phyloP scores from a whole-genome alignment of 768 basidiomycete species.

The Boletus rubescentipes region DNA sequence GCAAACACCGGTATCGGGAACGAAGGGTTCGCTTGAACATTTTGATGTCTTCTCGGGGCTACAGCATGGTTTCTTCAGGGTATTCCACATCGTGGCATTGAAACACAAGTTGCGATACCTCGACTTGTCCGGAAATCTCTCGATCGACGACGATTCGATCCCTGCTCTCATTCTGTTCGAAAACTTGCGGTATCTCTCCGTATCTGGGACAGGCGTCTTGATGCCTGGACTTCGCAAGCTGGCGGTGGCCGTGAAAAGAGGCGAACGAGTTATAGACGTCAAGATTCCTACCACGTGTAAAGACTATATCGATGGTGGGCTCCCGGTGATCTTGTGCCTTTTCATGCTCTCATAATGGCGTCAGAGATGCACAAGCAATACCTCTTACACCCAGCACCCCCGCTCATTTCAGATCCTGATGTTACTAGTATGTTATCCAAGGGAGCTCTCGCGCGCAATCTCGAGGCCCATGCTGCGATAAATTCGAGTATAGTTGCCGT shows the following conservation, averaged over 20 bases:
- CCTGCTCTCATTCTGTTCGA: constrained; percentile 51
- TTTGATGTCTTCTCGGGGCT: neutral
- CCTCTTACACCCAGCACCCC: constrained; percentile 44
- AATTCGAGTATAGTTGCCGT: constrained; percentile 45
- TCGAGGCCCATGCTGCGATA: constrained; percentile 50
- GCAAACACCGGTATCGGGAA: constrained; percentile 57
- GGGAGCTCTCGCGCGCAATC: constrained; percentile 53
- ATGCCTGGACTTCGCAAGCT: constrained; percentile 61
- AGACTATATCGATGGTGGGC: constrained; percentile 52
- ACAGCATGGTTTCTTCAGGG: constrained; percentile 34
- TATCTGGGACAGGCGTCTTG: constrained; percentile 52
- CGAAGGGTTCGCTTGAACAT: constrained; percentile 48
- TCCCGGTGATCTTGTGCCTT: neutral
- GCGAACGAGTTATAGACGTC: constrained; percentile 41
- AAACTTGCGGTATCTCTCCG: constrained; percentile 48
- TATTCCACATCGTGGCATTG: constrained; percentile 57
- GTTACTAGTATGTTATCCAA: constrained; percentile 43
- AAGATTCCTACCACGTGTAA: constrained; percentile 56
- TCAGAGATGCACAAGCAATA: constrained; percentile 50
- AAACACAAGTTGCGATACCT: constrained; percentile 53
- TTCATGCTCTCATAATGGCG: neutral
- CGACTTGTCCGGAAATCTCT: constrained; percentile 50
- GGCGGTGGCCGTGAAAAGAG: constrained; percentile 36
- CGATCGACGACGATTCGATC: constrained; percentile 55
- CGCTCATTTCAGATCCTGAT: constrained; percentile 47